Base-by-base conservation (phyloP, 2,329 filamentous ascomycete species). In the Fonsecaea monophora region DNA sequence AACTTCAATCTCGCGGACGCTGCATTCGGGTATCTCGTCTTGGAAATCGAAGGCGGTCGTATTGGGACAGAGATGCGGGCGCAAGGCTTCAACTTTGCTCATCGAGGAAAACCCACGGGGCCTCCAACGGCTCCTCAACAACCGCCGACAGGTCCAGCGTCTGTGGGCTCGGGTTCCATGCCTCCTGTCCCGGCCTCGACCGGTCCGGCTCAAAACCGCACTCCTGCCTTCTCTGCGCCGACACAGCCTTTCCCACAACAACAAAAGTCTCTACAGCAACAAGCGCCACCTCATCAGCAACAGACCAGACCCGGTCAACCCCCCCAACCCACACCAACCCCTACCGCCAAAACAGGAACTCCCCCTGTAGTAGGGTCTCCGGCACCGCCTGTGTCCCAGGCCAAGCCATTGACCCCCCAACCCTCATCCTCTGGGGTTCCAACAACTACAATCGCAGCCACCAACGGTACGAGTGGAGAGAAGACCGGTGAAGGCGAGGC, bases 11-110 rank as follows among this genome's bases (percentile, higher is more conserved):
- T 99, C 72, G 95, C 95, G 35, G 95, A 99, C 82, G 95, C 95
- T 63, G 94, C 95, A 21, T 99, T 98, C 78, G 95, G 95, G 68
- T 99, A 93, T 85, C 85, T 99, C 60, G 93, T 98, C 15, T 82
- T 99, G 65, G 95, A 99, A 78, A 90, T 99, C 67, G 95, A 99
- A 77, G 92, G 93, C 75, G 95, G 95, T 60, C 89, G 95, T 53
- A 98, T 99, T 73, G 95, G 94, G 55, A 99, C 95, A 0, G 95
- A 99, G 81, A 99, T 99, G 95, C 89, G 93, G 70, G 95, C 95
- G 25, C 95, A 99, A 77, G 95, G 95, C 50, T 99, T 99, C 86
- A 99, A 99, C 85, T 99, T 99, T 79, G 93, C 95, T 30, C 95
- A 99, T 79, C 90, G 95, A 74, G 89, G 91, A 65, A 75, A 73